Evolutionary conservation across 2,329 filamentous ascomycete genomes (phyloP).

Genomic region (Sporothrix inflata): DNA sequence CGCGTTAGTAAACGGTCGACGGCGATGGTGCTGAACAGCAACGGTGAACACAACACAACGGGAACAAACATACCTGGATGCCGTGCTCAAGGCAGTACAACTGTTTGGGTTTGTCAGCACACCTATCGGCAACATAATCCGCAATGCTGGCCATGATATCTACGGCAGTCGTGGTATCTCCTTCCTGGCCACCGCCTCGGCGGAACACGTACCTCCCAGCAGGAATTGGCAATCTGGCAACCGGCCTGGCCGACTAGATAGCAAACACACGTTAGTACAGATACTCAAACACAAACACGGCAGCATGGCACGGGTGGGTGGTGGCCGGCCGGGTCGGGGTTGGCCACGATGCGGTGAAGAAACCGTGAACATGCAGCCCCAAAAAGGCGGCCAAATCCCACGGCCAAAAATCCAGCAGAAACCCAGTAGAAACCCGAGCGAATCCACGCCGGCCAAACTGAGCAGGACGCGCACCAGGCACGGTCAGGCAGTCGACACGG

Average conservation of each 20-base stretch:
- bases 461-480: background rate
- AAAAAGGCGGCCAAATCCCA: slow-evolving; percentile 11
- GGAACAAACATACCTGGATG: slow-evolving; percentile 75
- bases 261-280: slow-evolving; percentile 54
- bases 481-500: background rate
- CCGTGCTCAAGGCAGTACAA: slow-evolving; percentile 99
- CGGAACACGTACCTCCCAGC: slow-evolving; percentile 89
- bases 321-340: background rate
- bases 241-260: slow-evolving; percentile 94
- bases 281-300: background rate
- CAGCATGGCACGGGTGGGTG: background rate
- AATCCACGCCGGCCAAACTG: background rate
- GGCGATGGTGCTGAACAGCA: background rate
- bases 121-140: background rate
- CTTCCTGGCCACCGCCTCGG: background rate
- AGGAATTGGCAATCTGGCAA: slow-evolving; percentile 99
- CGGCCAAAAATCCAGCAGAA: slow-evolving; percentile 9
- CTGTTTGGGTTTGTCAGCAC: slow-evolving; percentile 53
- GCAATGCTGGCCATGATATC: background rate
- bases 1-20: slow-evolving; percentile 40
- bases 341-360: slow-evolving; percentile 34
- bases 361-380: background rate
- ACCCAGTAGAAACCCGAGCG: background rate
- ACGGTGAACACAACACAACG: slow-evolving; percentile 31
- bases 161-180: background rate